Base-by-base conservation (phyloP, 768 basidiomycete species). In the Phanerochaete sordida region DNA sequence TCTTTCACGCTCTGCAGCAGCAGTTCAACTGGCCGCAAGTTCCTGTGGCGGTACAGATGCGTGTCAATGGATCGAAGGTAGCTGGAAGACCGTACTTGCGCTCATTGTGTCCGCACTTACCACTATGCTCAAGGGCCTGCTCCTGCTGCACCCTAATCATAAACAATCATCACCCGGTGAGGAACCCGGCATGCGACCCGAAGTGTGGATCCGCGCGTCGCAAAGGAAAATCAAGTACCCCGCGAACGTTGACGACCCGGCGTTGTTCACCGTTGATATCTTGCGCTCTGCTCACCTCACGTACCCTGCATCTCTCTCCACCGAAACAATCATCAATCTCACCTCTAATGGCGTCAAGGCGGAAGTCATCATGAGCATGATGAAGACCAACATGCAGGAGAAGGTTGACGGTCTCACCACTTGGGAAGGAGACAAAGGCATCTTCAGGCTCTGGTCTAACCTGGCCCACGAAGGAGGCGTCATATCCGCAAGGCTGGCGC, bases 281-380 rank as follows among this genome's bases (percentile, higher is more conserved):
- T 73, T 91, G 1, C 78, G 82, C 0, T 70, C 77, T 0, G 80
- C 84, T 0, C 79, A 81, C 15, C 69, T 85, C 62, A 72, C 73
- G 19, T 74, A 76, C 1, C 78, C 81, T 1, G 73, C 77, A 5
- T 73, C 75, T 7, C 72, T 88, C 5, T 81, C 84, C 1, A 70
- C 76, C 1, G 86, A 90, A 63, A 81, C 78, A 0, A 82, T 88
- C 37, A 80, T 86, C 51, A 88, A 87, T 66, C 73, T 88, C 6
- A 76, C 81, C 0, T 86, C 88, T 58, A 88, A 88, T 64, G 83
- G 83, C 0, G 86, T 90, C 2, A 76, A 79, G 6, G 59, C 69
- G 27, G 3, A 46, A 0, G 68, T 77, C 4, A 84, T 87, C 61
- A 50, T 71, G 4, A 53, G 74, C 0, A 59, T 68, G 48, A 62